These are phyloP conservation scores for Huntiella bhutanensis DNA, from an alignment of 2,329 filamentous ascomycete genomes.

Conservation along the genomic window DNA sequence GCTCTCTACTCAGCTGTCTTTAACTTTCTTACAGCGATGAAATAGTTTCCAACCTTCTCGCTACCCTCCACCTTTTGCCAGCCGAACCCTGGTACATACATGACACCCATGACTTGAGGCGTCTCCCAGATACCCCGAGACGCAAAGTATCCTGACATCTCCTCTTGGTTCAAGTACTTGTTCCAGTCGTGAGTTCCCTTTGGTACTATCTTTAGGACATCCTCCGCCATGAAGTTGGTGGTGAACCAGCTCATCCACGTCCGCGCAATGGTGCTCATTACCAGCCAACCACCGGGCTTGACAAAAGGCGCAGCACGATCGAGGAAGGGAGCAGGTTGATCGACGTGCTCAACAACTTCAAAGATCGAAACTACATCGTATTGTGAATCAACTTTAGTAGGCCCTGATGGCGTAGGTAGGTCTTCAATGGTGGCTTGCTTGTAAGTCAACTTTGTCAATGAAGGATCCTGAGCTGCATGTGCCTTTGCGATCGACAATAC, in stretches of 20 bases:
- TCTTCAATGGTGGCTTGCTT: conserved; percentile 59
- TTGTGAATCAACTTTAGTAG: conserved; percentile 19
- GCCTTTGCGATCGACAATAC: conserved; percentile 57
- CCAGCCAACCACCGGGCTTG: conserved; percentile 78
- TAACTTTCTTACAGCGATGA: conserved; percentile 56
- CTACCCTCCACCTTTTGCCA: conserved; percentile 71
- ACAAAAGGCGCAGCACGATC: conserved; percentile 54
- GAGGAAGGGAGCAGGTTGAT: conserved; percentile 55
- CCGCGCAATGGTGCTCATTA: conserved; percentile 80
- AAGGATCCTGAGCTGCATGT: conserved; percentile 59
- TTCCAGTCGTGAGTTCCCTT: conserved; percentile 88
- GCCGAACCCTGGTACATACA: conserved; percentile 78
- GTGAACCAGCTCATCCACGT: conserved; percentile 80
- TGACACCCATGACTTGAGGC: conserved; percentile 53
- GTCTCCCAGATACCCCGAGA: conserved; percentile 37
- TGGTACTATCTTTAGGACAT: conserved; percentile 71
- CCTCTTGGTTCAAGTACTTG: conserved; percentile 81
- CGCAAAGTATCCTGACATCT: conserved; percentile 42
- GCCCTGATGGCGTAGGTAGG: conserved; percentile 25
- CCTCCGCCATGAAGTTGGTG: conserved; percentile 82
- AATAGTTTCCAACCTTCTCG: conserved; percentile 86
- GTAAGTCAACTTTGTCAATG: conserved; percentile 51
- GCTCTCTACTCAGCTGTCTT: conserved; percentile 1
- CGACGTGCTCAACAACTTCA: conserved; percentile 89
- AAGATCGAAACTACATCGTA: conserved; percentile 79